Evolutionary conservation across 2,329 filamentous ascomycete species (phyloP).

Genomic region (Zymoseptoria brevis): DNA sequence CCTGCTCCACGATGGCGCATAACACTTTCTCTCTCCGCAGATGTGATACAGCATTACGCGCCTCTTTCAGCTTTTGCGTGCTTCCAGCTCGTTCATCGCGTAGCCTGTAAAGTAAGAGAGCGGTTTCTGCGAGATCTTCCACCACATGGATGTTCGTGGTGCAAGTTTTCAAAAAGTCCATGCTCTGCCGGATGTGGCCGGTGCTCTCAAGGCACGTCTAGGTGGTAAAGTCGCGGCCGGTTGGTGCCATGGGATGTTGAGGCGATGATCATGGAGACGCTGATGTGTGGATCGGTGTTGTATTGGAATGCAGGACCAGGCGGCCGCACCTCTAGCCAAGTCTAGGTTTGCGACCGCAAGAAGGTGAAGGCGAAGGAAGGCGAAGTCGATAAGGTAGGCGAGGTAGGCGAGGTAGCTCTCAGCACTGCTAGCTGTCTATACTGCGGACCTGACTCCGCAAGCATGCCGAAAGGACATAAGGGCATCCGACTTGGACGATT

Average conservation of each 20-base stretch:
- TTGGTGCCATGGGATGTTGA: not conserved
- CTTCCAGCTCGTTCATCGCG: not conserved
- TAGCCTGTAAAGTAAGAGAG: constrained; percentile 7
- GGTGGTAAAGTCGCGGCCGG: constrained; percentile 14
- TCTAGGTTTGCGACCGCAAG: not conserved
- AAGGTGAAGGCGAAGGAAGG: constrained; percentile 2
- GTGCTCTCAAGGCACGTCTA: constrained; percentile 18
- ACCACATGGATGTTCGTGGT: constrained; percentile 27
- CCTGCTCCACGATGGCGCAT: constrained; percentile 7
- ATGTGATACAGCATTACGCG: constrained; percentile 4
- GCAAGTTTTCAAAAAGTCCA: constrained; percentile 31
- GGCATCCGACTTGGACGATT: too few relatives aligned
- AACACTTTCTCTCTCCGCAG: constrained; percentile 16
- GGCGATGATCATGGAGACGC: not conserved
- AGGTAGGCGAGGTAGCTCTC: not conserved
- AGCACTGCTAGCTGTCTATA: not conserved
- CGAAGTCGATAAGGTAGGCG: not conserved
- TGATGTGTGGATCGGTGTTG: not conserved
- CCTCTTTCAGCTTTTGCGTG: constrained; percentile 1
- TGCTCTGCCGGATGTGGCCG: constrained; percentile 11
- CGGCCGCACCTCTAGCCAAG: not conserved
- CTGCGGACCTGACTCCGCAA: not conserved
- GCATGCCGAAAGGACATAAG: not conserved
- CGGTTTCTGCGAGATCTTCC: constrained; percentile 10
- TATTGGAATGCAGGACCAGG: not conserved